Evolutionary conservation across 2,329 filamentous ascomycete genomes (phyloP).

Genomic region (Grosmannia clavigera): DNA sequence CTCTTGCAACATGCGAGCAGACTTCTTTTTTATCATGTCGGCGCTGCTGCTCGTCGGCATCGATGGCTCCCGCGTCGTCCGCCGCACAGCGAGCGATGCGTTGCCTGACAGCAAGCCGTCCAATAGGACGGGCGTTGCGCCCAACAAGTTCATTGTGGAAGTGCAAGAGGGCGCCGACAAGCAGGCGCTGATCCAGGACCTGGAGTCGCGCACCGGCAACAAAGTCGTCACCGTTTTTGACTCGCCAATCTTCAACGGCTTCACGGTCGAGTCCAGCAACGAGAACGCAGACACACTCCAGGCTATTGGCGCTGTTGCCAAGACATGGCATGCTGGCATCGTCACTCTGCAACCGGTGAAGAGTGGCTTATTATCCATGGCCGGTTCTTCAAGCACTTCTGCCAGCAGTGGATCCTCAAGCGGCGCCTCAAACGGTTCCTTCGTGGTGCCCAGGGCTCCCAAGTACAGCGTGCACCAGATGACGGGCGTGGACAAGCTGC

Average conservation of each 20-base stretch:
- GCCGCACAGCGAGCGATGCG: not conserved
- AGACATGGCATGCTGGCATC: constrained; percentile 5
- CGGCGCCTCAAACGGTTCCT: no score
- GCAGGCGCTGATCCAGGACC: not conserved
- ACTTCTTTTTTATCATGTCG: not conserved
- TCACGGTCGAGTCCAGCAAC: constrained; percentile 11
- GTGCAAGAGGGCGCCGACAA: not conserved
- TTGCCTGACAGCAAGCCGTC: not conserved
- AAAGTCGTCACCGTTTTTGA: not conserved
- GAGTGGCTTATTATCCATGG: not conserved
- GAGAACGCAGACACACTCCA: constrained; percentile 13
- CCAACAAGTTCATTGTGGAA: constrained; percentile 1
- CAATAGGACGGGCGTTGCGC: not conserved
- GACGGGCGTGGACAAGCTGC: constrained; percentile 14
- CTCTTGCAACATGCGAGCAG: not conserved
- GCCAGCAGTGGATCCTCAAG: not conserved
- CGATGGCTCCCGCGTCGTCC: not conserved
- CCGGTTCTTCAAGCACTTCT: constrained; percentile 4
- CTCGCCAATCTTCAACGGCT: constrained; percentile 12
- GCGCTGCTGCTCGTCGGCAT: not conserved
- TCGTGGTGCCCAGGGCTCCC: not conserved
- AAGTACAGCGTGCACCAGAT: constrained; percentile 13
- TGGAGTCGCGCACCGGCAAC: not conserved
- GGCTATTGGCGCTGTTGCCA: constrained; percentile 1
- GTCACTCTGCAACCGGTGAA: not conserved